Percentiles rank a stretch among this genome's conserved stretches.
These are phyloP conservation scores for Cryptosporidium tyzzeri DNA, from an alignment of 169 alveolate genomes.

Conservation along the genomic window DNA sequence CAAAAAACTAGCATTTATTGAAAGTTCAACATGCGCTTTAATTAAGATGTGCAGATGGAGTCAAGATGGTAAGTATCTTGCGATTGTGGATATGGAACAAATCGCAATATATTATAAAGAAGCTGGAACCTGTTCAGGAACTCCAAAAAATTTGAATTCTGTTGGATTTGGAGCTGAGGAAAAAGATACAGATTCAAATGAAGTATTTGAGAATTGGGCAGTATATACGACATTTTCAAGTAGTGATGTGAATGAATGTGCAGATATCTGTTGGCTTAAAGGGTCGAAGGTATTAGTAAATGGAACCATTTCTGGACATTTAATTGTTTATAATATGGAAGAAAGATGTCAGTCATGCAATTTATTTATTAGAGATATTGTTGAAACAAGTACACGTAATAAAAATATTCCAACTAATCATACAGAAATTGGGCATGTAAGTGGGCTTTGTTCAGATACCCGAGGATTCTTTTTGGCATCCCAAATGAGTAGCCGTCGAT, in stretches of 20 bases:
- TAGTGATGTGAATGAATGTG: conserved; percentile 69
- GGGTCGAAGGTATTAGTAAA: conserved; percentile 63
- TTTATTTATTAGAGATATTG: conserved; percentile 50
- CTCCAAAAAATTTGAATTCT: neutral
- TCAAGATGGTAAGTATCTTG: conserved; percentile 59
- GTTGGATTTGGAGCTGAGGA: neutral
- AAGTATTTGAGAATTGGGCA: conserved; percentile 54
- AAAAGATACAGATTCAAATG: neutral
- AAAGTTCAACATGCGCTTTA: conserved; percentile 45
- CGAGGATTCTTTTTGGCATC: conserved; percentile 52
- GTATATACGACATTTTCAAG: conserved; percentile 51
- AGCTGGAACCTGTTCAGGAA: neutral
- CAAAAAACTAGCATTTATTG: conserved; percentile 41
- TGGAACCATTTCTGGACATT: conserved; percentile 68
- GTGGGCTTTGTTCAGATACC: conserved; percentile 43
- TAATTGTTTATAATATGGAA: conserved; percentile 47
- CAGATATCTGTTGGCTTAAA: conserved; percentile 74
- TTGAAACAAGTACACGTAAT: conserved; percentile 26
- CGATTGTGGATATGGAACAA: conserved; percentile 73
- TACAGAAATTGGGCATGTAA: conserved; percentile 67
- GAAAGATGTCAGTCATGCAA: conserved; percentile 45
- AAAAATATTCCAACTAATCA: neutral
- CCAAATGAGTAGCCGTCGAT: conserved; percentile 42
- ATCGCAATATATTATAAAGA: conserved; percentile 33
- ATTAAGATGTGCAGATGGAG: conserved; percentile 74